A percentile compares a stretch with the other conserved stretches of the same genome.
These are phyloP conservation scores for Phytophthora parvispora DNA, from an alignment of 352 stramenopile genomes.

Conservation along the genomic window DNA sequence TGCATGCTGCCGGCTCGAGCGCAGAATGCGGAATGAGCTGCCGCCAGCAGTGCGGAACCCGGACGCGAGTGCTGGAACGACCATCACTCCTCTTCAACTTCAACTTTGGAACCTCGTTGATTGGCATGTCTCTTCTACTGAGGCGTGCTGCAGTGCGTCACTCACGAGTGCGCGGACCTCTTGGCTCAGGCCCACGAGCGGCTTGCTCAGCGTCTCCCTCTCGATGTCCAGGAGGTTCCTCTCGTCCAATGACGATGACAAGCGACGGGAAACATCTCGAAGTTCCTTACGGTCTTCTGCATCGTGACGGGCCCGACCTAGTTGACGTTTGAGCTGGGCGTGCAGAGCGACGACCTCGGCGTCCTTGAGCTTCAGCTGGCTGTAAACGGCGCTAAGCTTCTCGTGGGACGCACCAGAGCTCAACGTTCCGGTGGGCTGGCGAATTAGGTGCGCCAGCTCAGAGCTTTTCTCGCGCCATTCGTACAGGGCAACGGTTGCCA, in stretches of 20 bases:
- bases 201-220: background rate
- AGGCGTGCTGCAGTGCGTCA: background rate
- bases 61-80: background rate
- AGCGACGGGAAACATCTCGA: background rate
- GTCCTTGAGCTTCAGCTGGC: background rate
- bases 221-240: background rate
- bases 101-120: conserved; percentile 1
- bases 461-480: background rate
- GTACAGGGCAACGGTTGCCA: background rate
- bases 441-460: background rate
- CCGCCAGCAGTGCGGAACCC: background rate
- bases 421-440: background rate
- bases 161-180: background rate
- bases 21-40: background rate
- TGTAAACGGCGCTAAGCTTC: background rate
- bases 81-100: conserved; percentile 3
- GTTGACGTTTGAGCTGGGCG: background rate
- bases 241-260: background rate
- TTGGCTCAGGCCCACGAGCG: background rate
- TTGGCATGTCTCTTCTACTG: too few species aligned
- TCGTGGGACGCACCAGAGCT: background rate
- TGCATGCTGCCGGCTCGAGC: too few species aligned
- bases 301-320: background rate
- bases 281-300: background rate
- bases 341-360: background rate